Conservation (phyloP, 192 early-diverging fungal genomes). For the Podila verticillata region DNA sequence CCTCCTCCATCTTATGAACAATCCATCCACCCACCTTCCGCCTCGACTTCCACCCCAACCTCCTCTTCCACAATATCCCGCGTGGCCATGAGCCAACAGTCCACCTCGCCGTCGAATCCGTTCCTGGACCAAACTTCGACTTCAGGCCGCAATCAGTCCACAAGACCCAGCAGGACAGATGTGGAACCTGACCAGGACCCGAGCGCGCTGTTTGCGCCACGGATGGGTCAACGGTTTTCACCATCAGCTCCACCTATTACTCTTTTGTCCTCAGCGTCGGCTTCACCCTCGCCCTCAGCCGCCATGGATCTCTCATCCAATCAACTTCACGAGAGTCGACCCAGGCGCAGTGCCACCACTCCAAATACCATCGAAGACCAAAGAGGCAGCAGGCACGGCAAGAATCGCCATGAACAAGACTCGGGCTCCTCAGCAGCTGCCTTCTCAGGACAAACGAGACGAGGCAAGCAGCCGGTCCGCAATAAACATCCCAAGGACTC, state of each 20-base stretch:
- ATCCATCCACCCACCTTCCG: constrained; percentile 2
- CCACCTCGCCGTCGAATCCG: constrained; percentile 9
- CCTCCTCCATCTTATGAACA: constrained; percentile 43
- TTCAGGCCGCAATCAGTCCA: too few species aligned
- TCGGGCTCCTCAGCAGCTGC: too few species aligned
- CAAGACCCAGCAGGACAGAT: too few species aligned
- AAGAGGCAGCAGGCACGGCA: too few species aligned
- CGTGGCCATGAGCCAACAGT: too few species aligned
- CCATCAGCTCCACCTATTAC: constrained; percentile 40
- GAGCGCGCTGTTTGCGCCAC: constrained; percentile 5
- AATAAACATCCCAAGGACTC: neutral
- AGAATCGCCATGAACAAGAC: too few species aligned
- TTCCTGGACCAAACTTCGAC: neutral
- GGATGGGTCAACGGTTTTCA: neutral
- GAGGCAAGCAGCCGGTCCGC: constrained; percentile 14
- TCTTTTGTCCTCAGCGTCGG: constrained; percentile 5
- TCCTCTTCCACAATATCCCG: neutral
- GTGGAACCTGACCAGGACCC: neutral
- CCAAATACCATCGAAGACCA: too few species aligned
- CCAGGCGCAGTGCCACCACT: too few species aligned
- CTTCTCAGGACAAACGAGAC: neutral
- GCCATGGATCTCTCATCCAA: too few species aligned
- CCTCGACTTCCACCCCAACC: neutral
- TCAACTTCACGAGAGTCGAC: too few species aligned
- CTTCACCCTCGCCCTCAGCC: neutral